phyloP scores from a whole-genome alignment of 2,329 filamentous ascomycete genomes.

The Clonostachys solani region DNA sequence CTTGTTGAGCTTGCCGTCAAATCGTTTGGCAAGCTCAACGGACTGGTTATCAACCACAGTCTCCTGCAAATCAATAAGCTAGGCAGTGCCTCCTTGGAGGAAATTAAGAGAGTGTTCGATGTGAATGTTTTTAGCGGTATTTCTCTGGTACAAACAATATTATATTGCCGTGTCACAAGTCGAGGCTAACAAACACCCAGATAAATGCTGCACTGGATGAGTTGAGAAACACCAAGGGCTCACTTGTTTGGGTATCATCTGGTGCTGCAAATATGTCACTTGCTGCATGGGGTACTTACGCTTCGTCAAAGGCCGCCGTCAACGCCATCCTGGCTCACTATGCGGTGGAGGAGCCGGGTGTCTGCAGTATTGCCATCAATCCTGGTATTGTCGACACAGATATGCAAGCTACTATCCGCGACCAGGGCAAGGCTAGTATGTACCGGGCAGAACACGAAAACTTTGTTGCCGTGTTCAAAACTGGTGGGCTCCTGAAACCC shows the following conservation, averaged over 20 bases:
- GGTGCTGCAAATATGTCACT: slow-evolving; percentile 68
- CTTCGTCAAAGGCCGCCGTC: slow-evolving; percentile 78
- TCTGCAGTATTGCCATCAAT: slow-evolving; percentile 67
- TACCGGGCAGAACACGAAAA: slow-evolving; percentile 52
- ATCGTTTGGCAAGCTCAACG: slow-evolving; percentile 71
- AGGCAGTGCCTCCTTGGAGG: slow-evolving; percentile 58
- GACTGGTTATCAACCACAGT: slow-evolving; percentile 85
- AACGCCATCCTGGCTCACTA: slow-evolving; percentile 76
- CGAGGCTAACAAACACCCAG: slow-evolving; percentile 30
- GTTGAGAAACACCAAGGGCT: slow-evolving; percentile 64
- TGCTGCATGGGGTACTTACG: slow-evolving; percentile 74
- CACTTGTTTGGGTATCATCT: slow-evolving; percentile 74
- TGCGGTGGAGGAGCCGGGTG: slow-evolving; percentile 69
- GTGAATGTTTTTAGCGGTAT: slow-evolving; percentile 84
- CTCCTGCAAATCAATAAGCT: slow-evolving; percentile 70
- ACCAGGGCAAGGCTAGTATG: slow-evolving; percentile 48
- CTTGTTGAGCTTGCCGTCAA: slow-evolving; percentile 62
- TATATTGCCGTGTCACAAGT: background rate
- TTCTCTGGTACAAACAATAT: slow-evolving; percentile 15
- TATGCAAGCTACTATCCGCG: slow-evolving; percentile 82
- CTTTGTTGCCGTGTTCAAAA: slow-evolving; percentile 66
- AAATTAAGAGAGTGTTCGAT: slow-evolving; percentile 75
- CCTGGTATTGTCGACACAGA: slow-evolving; percentile 84
- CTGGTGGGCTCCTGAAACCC: slow-evolving; percentile 70
- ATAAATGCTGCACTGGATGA: slow-evolving; percentile 65